Base-by-base conservation (phyloP, 208 protist species). In the Crithidia mellificae region DNA sequence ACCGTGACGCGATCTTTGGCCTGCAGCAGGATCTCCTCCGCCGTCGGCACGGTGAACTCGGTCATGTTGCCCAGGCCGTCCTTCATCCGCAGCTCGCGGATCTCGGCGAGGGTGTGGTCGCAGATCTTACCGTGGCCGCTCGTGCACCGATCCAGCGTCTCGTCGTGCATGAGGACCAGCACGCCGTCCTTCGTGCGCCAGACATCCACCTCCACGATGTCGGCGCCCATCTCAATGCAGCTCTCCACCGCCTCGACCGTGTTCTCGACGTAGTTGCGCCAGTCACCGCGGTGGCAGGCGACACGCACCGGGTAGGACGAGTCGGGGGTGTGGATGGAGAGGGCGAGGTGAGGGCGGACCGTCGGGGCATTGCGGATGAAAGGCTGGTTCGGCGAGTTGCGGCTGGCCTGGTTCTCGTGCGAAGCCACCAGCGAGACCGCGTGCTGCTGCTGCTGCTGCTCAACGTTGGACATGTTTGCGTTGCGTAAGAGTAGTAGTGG, bases 221-320 rank as follows among this genome's bases (percentile, higher is more conserved):
- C 81, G 34, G 81, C 84, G 1, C 84, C 84, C 81, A 87, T 90
- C 41, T 80, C 54, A 30, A 84, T 76, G 72, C 78, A 87, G 65
- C 78, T 84, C 51, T 85, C 78, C 47, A 90, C 68, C 14, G 84
- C 84, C 72, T 90, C 84, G 7, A 90, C n/a, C 30, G 78, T 83
- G 81, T 90, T 90, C 76, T 90, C 84, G 53, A 85, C 78, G 55
- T 81, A 90, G 65, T 90, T 87, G 59, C 81, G 77, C 81, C 81
- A 90, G 69, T 87, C 84, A 22, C 84, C 84, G 51, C 84, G 81
- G 64, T 90, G 84, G 65, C 84, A 89, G 36, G 80, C 84, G 34
- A 89, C 77, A 19, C 77, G 78, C 15, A 84, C 78, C 8, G 80
- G 76, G 24, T 55, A 58, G 9, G 58, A 20, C 11, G 72, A 59